Evolutionary conservation across 2,329 filamentous ascomycete species (phyloP).

Genomic region (Beauveria scarabaeidicola): DNA sequence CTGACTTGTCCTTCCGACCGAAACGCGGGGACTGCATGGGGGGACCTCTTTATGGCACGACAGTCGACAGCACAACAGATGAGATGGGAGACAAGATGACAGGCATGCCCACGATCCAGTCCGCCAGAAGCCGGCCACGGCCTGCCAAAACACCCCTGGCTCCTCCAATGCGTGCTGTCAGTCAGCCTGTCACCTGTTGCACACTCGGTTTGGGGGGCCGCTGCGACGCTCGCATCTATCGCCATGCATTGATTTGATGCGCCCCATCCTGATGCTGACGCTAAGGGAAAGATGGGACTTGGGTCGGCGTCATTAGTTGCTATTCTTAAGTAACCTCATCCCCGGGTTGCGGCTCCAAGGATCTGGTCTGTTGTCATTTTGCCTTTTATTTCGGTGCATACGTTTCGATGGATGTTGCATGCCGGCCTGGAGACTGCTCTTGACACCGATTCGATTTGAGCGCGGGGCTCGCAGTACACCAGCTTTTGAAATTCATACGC

Average conservation of each 20-base stretch:
- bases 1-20: neutral
- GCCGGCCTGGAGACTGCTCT: neutral
- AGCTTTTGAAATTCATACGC: neutral
- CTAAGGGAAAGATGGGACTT: neutral
- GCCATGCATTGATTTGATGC: conserved; percentile 1
- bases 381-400: neutral
- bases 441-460: neutral
- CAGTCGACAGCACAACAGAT: neutral
- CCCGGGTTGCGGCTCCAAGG: neutral
- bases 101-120: neutral
- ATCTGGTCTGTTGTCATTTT: neutral
- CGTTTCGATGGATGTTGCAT: neutral
- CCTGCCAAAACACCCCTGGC: neutral
- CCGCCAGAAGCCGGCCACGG: too few relatives aligned
- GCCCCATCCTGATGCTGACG: conserved; percentile 6
- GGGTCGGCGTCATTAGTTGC: neutral
- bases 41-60: neutral
- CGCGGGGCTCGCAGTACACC: neutral
- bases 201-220: conserved; percentile 3
- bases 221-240: neutral
- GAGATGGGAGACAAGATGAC: neutral
- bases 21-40: neutral
- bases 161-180: neutral
- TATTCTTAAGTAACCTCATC: neutral
- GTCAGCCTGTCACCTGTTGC: neutral